Conservation (phyloP, 257 asterid genomes). For the Catharanthus roseus region DNA sequence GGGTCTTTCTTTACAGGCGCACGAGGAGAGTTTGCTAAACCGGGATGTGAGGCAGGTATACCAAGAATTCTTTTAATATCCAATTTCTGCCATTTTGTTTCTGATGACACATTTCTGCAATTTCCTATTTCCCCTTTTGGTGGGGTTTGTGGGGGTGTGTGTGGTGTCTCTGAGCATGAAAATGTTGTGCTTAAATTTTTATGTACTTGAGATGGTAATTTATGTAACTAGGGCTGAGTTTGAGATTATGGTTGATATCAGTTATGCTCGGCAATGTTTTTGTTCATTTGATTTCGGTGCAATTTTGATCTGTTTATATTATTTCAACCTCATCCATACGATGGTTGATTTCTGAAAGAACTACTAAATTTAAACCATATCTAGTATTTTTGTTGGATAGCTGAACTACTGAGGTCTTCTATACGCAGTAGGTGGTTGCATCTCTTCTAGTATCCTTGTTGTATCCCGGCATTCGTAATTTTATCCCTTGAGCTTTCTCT, state of each 20-base stretch:
- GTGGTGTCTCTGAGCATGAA: not conserved
- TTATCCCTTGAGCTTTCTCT: not conserved
- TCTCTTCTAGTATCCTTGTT: not conserved
- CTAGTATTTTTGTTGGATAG: not conserved
- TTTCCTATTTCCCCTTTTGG: not conserved
- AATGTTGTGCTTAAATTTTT: not conserved
- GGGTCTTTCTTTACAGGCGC: slow-evolving; percentile 40
- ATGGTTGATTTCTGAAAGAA: too few species aligned
- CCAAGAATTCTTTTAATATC: not conserved
- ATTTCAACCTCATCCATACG: too few species aligned
- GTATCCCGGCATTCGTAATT: not conserved
- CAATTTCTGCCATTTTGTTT: not conserved
- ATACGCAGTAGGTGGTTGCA: not conserved
- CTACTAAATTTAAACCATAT: not conserved
- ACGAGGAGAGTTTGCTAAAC: slow-evolving; percentile 37
- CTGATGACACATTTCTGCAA: not conserved
- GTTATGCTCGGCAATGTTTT: not conserved
- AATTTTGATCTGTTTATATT: not conserved
- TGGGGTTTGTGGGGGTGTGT: too few species aligned
- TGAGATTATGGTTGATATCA: not conserved
- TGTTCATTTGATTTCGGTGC: too few species aligned
- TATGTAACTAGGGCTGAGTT: not conserved
- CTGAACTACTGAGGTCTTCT: too few species aligned
- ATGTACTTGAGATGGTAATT: not conserved
- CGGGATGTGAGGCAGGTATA: slow-evolving; percentile 84